Evolutionary conservation across 2,329 filamentous ascomycete species (phyloP).

Genomic region (Fusarium staphyleae): DNA sequence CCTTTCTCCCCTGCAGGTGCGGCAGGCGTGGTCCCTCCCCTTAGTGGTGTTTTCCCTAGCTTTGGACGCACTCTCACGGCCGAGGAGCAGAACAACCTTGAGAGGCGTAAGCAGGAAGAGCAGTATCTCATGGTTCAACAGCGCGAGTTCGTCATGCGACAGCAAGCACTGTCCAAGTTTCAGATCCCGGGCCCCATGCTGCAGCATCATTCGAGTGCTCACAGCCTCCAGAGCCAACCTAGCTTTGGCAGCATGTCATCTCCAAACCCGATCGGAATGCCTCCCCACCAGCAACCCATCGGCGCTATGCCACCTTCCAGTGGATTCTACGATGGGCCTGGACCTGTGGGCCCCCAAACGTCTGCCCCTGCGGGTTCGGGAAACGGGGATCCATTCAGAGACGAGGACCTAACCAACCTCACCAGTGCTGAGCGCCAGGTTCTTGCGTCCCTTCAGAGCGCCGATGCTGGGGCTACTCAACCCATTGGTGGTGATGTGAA

Average conservation of each 20-base stretch:
- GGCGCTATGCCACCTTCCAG: slow-evolving; percentile 66
- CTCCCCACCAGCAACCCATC: slow-evolving; percentile 56
- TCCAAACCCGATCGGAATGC: slow-evolving; percentile 76
- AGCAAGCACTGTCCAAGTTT: slow-evolving; percentile 79
- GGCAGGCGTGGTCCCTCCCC: slow-evolving; percentile 80
- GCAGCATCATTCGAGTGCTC: slow-evolving; percentile 93
- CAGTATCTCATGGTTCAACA: slow-evolving; percentile 97
- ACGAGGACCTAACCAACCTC: slow-evolving; percentile 78
- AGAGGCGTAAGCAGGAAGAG: slow-evolving; percentile 96
- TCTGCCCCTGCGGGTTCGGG: slow-evolving; percentile 40
- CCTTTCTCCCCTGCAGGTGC: slow-evolving; percentile 58
- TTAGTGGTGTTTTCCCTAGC: slow-evolving; percentile 92
- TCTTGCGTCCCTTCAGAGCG: slow-evolving; percentile 50
- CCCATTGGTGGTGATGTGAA: slow-evolving; percentile 48
- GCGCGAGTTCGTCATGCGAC: slow-evolving; percentile 88
- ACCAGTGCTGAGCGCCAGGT: slow-evolving; percentile 61
- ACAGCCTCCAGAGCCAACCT: slow-evolving; percentile 95
- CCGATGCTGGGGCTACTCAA: slow-evolving; percentile 44
- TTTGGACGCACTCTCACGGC: slow-evolving; percentile 96
- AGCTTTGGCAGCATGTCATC: slow-evolving; percentile 95
- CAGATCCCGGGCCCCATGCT: slow-evolving; percentile 65
- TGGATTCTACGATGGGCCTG: slow-evolving; percentile 72
- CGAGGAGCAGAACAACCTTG: slow-evolving; percentile 96
- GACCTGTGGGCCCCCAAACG: slow-evolving; percentile 47
- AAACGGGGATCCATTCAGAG: slow-evolving; percentile 63